These are phyloP conservation scores for Pancytospora philotis DNA, from an alignment of 371 early-diverging fungal genomes.

Conservation along the genomic window DNA sequence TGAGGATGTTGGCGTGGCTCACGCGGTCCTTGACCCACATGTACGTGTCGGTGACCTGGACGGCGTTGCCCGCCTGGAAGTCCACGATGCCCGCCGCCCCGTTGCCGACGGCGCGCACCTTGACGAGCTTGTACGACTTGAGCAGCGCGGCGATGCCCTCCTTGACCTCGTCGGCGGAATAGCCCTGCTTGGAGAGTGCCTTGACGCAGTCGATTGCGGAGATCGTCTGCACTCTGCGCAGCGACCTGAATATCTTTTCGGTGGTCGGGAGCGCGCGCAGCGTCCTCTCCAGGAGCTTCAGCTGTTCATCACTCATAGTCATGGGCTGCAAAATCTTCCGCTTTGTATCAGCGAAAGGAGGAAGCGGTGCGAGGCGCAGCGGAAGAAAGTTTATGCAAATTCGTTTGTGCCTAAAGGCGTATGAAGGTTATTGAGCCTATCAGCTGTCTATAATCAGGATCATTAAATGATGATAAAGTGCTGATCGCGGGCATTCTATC, in stretches of 20 bases:
- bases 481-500: too few species aligned
- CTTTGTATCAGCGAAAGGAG: too few species aligned
- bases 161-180: constrained; percentile 22
- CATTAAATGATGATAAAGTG: too few species aligned
- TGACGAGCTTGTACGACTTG: constrained; percentile 41
- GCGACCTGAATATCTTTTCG: constrained; percentile 50
- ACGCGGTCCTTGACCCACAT: constrained; percentile 87
- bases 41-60: constrained; percentile 64
- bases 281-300: constrained; percentile 20
- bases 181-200: constrained; percentile 26
- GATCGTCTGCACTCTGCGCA: constrained; percentile 47
- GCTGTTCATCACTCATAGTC: too few species aligned
- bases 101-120: constrained; percentile 21
- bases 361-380: too few species aligned
- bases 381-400: too few species aligned
- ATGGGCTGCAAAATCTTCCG: too few species aligned
- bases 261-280: constrained; percentile 31
- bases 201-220: constrained; percentile 41
- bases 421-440: too few species aligned
- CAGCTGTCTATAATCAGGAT: too few species aligned
- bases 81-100: constrained; percentile 38
- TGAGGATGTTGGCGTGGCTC: constrained; percentile 65
- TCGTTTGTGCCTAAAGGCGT: too few species aligned
- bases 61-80: constrained; percentile 38
- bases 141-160: constrained; percentile 41